Percentiles rank a stretch among this genome's conserved stretches.
phyloP scores from a whole-genome alignment of 2,329 filamentous ascomycete species.

The Scedosporium boydii region DNA sequence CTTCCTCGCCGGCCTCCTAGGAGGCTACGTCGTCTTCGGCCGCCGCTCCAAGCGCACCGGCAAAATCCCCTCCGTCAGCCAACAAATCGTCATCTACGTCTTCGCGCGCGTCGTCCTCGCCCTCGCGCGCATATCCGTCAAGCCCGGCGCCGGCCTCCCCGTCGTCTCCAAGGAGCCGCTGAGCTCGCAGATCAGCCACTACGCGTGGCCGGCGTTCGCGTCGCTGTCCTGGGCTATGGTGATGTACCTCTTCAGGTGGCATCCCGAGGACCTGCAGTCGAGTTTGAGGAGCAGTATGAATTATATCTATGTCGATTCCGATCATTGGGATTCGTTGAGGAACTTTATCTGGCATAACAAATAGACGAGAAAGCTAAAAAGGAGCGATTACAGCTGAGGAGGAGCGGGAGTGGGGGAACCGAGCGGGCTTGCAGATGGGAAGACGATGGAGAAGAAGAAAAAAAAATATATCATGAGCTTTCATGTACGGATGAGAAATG shows the following conservation, averaged over 20 bases:
- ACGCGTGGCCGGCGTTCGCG: constrained; percentile 90
- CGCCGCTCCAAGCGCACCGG: constrained; percentile 50
- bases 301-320: constrained; percentile 88
- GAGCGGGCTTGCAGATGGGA: neutral
- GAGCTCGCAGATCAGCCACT: constrained; percentile 46
- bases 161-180: constrained; percentile 37
- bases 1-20: constrained; percentile 77
- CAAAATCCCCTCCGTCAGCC: constrained; percentile 70
- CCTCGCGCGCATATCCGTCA: constrained; percentile 72
- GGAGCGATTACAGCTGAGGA: too few relatives aligned
- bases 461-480: neutral
- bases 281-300: constrained; percentile 93
- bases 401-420: neutral
- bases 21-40: constrained; percentile 91
- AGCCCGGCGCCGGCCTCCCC: constrained; percentile 45
- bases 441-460: neutral
- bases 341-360: constrained; percentile 83
- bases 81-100: constrained; percentile 98
- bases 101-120: constrained; percentile 85
- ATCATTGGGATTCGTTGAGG: constrained; percentile 78
- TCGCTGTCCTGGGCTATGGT: constrained; percentile 84
- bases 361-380: constrained; percentile 19
- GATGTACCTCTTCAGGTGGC: constrained; percentile 90
- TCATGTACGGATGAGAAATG: neutral
- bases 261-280: constrained; percentile 83